phyloP scores from a whole-genome alignment of 1,284 basidiomycete species.

The Phylloboletellus chloephorus region DNA sequence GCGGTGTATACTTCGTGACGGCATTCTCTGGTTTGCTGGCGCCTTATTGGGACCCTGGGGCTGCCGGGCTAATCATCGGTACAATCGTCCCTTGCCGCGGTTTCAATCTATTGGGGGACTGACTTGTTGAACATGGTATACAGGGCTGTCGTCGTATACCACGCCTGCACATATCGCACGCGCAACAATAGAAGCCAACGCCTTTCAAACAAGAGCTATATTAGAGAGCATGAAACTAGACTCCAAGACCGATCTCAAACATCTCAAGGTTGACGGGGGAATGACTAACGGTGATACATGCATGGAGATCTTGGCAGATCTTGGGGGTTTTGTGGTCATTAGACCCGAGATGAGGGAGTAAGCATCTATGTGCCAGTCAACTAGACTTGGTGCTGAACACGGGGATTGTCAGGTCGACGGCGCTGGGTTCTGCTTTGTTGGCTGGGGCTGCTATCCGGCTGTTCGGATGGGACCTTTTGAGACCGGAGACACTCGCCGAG shows the following conservation, averaged over 20 bases:
- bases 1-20: constrained; percentile 97
- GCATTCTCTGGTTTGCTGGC: constrained; percentile 91
- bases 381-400: constrained; percentile 5
- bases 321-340: constrained; percentile 88
- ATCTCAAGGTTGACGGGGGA: constrained; percentile 90
- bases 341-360: constrained; percentile 95
- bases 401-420: constrained; percentile 66
- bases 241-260: constrained; percentile 65
- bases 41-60: constrained; percentile 89
- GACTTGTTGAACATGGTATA: constrained; percentile 12
- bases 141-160: constrained; percentile 85
- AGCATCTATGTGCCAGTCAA: constrained; percentile 29
- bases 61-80: constrained; percentile 81
- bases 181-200: constrained; percentile 88
- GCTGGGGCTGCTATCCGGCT: constrained; percentile 86
- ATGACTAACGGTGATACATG: constrained; percentile 89
- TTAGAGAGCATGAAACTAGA: constrained; percentile 92
- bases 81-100: constrained; percentile 10
- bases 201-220: constrained; percentile 89
- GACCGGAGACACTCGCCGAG: constrained; percentile 80
- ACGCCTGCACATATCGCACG: constrained; percentile 92
- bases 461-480: constrained; percentile 91
- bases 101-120: background rate
- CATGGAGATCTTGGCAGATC: constrained; percentile 90
- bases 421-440: constrained; percentile 93